A percentile compares a stretch with the other conserved stretches of the same genome.
Conservation (phyloP, 192 early-diverging fungal species). For the Coemansia sp. region DNA sequence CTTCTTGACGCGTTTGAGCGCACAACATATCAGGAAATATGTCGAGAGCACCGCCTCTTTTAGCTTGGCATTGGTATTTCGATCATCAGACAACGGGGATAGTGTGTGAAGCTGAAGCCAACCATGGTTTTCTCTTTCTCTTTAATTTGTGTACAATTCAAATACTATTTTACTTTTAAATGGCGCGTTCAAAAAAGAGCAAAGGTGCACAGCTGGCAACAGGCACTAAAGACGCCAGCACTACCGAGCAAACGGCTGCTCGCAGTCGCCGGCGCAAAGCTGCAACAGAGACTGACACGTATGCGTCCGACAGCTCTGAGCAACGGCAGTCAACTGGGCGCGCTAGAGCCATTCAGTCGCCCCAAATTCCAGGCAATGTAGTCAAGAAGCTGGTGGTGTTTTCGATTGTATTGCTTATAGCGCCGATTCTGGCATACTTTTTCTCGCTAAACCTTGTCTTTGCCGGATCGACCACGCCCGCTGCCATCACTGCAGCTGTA, state of each 20-base stretch:
- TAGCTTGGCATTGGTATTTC: too few species aligned
- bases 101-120: too few species aligned
- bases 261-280: background rate
- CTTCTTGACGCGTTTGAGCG: slow-evolving; percentile 48
- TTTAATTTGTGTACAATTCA: slow-evolving; percentile 1
- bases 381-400: slow-evolving; percentile 38
- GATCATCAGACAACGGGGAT: too few species aligned
- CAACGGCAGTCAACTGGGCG: background rate
- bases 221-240: background rate
- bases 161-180: background rate
- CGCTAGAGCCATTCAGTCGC: background rate
- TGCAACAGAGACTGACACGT: background rate
- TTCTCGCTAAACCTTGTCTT: slow-evolving; percentile 36
- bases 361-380: slow-evolving; percentile 37
- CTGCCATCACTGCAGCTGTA: slow-evolving; percentile 43
- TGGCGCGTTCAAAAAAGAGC: background rate
- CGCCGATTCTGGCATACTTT: slow-evolving; percentile 47
- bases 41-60: slow-evolving; percentile 45
- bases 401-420: slow-evolving; percentile 36
- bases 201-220: background rate
- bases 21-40: slow-evolving; percentile 47
- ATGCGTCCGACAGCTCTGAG: background rate
- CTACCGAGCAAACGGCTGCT: background rate
- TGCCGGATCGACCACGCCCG: slow-evolving; percentile 39
- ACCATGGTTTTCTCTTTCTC: background rate